phyloP scores from a whole-genome alignment of 2,329 filamentous ascomycete species.

The Pseudocercospora musae region DNA sequence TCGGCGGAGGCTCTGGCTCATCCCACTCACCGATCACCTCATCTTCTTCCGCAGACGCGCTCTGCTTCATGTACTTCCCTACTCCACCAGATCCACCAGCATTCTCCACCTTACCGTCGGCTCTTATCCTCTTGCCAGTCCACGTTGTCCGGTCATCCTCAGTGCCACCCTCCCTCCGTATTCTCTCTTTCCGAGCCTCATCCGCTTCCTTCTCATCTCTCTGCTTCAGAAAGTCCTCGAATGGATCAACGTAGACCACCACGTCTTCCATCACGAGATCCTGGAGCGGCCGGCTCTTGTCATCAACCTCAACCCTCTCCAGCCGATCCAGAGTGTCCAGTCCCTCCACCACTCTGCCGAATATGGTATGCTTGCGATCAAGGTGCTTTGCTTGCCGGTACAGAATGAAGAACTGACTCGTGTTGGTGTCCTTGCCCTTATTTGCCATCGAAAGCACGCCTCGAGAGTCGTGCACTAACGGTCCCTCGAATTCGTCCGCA shows the following conservation, averaged over 20 bases:
- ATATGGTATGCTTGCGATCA: conserved; percentile 95
- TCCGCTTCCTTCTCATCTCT: conserved; percentile 52
- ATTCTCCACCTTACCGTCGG: conserved; percentile 55
- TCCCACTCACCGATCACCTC: conserved; percentile 61
- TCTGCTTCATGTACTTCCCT: conserved; percentile 78
- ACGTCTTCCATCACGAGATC: conserved; percentile 80
- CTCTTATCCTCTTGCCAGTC: conserved; percentile 87
- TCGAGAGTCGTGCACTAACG: conserved; percentile 74
- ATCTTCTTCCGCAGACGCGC: conserved; percentile 46
- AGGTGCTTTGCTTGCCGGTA: conserved; percentile 83
- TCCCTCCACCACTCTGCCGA: conserved; percentile 79
- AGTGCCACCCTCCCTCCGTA: conserved; percentile 64
- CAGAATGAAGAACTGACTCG: conserved; percentile 89
- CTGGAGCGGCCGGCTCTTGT: conserved; percentile 69
- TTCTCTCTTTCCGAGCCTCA: conserved; percentile 62
- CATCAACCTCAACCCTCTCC: conserved; percentile 73
- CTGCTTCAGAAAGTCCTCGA: conserved; percentile 84
- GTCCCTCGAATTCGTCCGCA: conserved; percentile 87
- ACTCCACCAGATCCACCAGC: conserved; percentile 51
- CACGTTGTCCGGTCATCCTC: conserved; percentile 91
- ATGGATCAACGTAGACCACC: conserved; percentile 87
- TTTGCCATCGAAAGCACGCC: conserved; percentile 94
- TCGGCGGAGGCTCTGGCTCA: conserved; percentile 63
- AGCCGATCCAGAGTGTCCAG: conserved; percentile 65
- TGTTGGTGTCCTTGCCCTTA: conserved; percentile 97